Conservation (phyloP, 2,329 filamentous ascomycete genomes). For the Lachnellula subtilissima region DNA sequence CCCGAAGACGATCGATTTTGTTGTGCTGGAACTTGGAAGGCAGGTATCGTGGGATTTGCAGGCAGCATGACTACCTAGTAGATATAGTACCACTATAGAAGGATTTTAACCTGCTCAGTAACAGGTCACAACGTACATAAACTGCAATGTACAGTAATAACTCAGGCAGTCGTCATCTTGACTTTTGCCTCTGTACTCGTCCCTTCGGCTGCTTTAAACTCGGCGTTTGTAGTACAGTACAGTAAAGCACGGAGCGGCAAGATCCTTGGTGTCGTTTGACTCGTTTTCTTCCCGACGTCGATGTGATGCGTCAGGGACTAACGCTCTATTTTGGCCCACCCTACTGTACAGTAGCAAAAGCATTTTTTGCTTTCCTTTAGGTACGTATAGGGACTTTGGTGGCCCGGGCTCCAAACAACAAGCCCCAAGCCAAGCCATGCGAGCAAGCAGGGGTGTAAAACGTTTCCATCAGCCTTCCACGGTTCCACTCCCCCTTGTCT, state of each 20-base stretch:
- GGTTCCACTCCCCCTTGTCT: neutral
- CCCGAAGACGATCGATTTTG: conserved; percentile 1
- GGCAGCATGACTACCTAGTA: neutral
- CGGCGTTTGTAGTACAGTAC: conserved; percentile 6
- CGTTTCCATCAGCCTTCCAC: conserved; percentile 19
- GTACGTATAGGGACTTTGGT: conserved; percentile 17
- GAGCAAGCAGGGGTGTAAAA: conserved; percentile 20
- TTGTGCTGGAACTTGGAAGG: neutral
- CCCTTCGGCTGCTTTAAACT: conserved; percentile 13
- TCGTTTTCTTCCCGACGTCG: conserved; percentile 13
- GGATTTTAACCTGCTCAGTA: no score
- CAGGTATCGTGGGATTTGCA: neutral
- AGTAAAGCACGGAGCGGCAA: conserved; percentile 14
- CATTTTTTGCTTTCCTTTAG: neutral
- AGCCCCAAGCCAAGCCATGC: conserved; percentile 9
- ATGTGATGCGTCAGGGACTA: conserved; percentile 11
- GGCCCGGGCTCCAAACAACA: conserved; percentile 21
- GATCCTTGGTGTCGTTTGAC: conserved; percentile 12
- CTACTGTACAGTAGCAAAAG: neutral
- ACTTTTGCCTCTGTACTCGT: neutral
- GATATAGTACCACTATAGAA: no score
- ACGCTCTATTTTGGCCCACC: conserved; percentile 6
- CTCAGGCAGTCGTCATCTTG: no score
- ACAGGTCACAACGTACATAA: neutral
- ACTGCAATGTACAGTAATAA: no score